Evolutionary conservation across 768 basidiomycete species (phyloP), one percentile per base, ranked within the genome.

Genomic region (Holtermannia corniformis): DNA sequence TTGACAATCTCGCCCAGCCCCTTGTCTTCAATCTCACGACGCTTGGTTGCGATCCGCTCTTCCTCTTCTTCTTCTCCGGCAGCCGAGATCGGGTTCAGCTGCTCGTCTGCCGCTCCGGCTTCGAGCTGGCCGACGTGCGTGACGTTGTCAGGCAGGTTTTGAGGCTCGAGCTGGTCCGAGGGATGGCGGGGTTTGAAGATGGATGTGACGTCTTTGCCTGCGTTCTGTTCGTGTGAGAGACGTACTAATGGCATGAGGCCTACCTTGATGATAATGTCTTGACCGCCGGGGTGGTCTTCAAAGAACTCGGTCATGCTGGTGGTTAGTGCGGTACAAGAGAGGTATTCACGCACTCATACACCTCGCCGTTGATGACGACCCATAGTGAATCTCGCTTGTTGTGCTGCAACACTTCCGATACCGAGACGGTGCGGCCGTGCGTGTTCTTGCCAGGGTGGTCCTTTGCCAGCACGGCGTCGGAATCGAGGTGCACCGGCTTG

Each of bases 101-200:
- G 55, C 40, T 51, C 56, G 32, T 59, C 58, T 20, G 63, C 63
- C 3, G n/a, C 24, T 10, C 54, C 54, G 3, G 55, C 51, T 19
- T 61, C 59, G 19, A 68, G 49, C 26, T 40, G 41, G 2, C 66
- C 66, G 11, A 68, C 45, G 41, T 62, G 61, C 14, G 56, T 41
- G 3, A 68, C 66, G 14, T 42, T 63, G 12, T 61, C 54, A 1
- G 66, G 66, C 4, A 68, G 28, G 49, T 68, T 68, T 22, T 68
- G 57, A 2, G 22, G 42, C n/a, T 68, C 61, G 7, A 68, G 58
- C 50, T 68, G 66, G 47, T 68, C 63, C 2, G 61, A 61, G 4
- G 66, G 66, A 50, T 68, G 66, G 21, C 66, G 55, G 20, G 66
- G 66, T 20, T 65, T 58, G 52, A 67, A 67, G 25, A 67, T 67